Evolutionary conservation across 345 rosid genomes (phyloP).

Genomic region (Eutrema japonicum): DNA sequence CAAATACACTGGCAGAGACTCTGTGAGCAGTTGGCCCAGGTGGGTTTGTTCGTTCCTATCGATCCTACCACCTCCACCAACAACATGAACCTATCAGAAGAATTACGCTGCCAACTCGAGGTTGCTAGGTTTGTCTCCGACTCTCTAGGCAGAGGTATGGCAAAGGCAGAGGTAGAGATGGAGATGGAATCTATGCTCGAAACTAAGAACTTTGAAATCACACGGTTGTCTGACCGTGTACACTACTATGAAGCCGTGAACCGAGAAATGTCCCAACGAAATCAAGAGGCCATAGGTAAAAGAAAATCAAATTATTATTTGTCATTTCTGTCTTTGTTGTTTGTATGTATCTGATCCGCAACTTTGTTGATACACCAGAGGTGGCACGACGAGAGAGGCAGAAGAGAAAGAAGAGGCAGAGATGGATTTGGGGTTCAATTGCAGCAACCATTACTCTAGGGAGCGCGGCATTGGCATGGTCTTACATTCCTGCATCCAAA

Average conservation of each 20-base stretch:
- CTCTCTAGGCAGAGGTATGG: slow-evolving; percentile 75
- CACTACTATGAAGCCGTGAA: slow-evolving; percentile 83
- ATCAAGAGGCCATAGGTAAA: slow-evolving; percentile 82
- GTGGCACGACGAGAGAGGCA: slow-evolving; percentile 62
- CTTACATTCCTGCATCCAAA: slow-evolving; percentile 59
- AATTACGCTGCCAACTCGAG: slow-evolving; percentile 64
- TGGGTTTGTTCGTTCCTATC: slow-evolving; percentile 65
- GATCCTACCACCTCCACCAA: slow-evolving; percentile 50
- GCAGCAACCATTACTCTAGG: slow-evolving; percentile 70
- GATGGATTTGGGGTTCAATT: slow-evolving; percentile 84
- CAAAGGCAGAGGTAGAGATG: slow-evolving; percentile 70
- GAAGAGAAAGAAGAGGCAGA: slow-evolving; percentile 61
- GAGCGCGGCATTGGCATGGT: slow-evolving; percentile 73
- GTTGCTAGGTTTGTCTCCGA: slow-evolving; percentile 78
- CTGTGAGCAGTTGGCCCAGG: slow-evolving; percentile 65
- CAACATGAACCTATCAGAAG: slow-evolving; percentile 56
- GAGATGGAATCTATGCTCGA: slow-evolving; percentile 74
- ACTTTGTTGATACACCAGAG: slow-evolving; percentile 51
- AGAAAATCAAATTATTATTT: background rate
- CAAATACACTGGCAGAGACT: slow-evolving; percentile 68
- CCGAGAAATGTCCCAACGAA: slow-evolving; percentile 83
- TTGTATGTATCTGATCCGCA: background rate
- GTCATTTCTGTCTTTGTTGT: background rate
- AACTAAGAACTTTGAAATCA: slow-evolving; percentile 82
- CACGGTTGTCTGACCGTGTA: slow-evolving; percentile 73